These are phyloP conservation scores for Penicillium maclennaniae DNA, from an alignment of 495 filamentous ascomycete genomes.

Conservation along the genomic window DNA sequence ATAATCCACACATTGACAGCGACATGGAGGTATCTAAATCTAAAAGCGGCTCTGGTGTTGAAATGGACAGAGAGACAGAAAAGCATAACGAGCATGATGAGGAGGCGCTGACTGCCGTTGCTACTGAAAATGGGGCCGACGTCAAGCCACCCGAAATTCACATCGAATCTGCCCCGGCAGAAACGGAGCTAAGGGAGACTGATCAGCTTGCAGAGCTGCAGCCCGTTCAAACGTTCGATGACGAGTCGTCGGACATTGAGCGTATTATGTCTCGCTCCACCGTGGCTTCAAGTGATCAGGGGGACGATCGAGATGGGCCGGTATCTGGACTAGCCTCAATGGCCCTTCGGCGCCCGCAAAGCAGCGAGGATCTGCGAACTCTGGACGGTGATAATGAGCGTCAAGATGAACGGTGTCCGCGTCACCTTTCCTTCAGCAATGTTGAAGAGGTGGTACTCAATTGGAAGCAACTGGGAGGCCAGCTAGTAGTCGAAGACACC, in stretches of 20 bases:
- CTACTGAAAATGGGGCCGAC: slow-evolving; percentile 15
- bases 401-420: slow-evolving; percentile 54
- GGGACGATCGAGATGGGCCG: slow-evolving; percentile 17
- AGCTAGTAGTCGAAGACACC: slow-evolving; percentile 28
- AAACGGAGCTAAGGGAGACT: slow-evolving; percentile 15
- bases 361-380: slow-evolving; percentile 32
- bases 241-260: slow-evolving; percentile 32
- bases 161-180: slow-evolving; percentile 26
- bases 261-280: slow-evolving; percentile 31
- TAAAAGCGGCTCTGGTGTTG: slow-evolving; percentile 20
- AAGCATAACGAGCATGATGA: slow-evolving; percentile 15
- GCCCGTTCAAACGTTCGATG: slow-evolving; percentile 14
- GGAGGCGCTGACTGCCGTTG: slow-evolving; percentile 8
- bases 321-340: slow-evolving; percentile 26
- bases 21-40: slow-evolving; percentile 28
- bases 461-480: slow-evolving; percentile 54
- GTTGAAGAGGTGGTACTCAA: slow-evolving; percentile 83
- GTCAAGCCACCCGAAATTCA: slow-evolving; percentile 34
- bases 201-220: slow-evolving; percentile 12
- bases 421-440: slow-evolving; percentile 80
- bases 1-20: slow-evolving; percentile 30
- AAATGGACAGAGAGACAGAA: slow-evolving; percentile 17
- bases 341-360: slow-evolving; percentile 44
- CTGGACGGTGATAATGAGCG: slow-evolving; percentile 20
- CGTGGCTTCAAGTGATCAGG: slow-evolving; percentile 33